Conservation (phyloP, 129 eudicot genomes). For the Helichrysum umbraculigerum region DNA sequence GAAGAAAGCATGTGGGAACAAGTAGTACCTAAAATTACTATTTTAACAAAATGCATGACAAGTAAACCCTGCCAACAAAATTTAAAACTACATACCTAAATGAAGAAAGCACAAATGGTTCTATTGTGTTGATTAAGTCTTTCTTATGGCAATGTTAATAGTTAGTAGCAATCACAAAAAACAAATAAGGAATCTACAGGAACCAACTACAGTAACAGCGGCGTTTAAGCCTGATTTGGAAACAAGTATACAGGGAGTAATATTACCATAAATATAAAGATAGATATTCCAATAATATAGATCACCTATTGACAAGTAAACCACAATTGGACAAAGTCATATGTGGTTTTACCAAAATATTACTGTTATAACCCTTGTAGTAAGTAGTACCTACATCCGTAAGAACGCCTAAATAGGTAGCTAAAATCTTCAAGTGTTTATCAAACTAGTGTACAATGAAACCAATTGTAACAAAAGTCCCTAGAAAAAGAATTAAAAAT, state of each 20-base stretch:
- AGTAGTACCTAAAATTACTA: neutral
- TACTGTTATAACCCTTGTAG: neutral
- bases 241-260: slow-evolving; percentile 5
- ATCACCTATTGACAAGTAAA: neutral
- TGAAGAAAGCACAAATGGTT: neutral
- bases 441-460: neutral
- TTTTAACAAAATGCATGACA: neutral
- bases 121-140: neutral
- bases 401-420: neutral
- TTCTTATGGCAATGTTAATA: neutral
- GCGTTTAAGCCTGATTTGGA: neutral
- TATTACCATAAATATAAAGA: neutral
- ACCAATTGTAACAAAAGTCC: neutral
- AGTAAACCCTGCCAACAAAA: neutral
- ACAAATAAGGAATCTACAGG: neutral
- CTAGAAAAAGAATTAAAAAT: neutral
- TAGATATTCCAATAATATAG: neutral
- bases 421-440: slow-evolving; percentile 2
- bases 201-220: neutral
- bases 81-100: neutral
- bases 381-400: neutral
- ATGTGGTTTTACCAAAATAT: neutral
- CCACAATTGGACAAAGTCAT: slow-evolving; percentile 1
- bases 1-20: neutral
- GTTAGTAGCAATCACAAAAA: neutral